phyloP scores from a whole-genome alignment of 2,329 filamentous ascomycete genomes.

The Trichocomaceae sp. region DNA sequence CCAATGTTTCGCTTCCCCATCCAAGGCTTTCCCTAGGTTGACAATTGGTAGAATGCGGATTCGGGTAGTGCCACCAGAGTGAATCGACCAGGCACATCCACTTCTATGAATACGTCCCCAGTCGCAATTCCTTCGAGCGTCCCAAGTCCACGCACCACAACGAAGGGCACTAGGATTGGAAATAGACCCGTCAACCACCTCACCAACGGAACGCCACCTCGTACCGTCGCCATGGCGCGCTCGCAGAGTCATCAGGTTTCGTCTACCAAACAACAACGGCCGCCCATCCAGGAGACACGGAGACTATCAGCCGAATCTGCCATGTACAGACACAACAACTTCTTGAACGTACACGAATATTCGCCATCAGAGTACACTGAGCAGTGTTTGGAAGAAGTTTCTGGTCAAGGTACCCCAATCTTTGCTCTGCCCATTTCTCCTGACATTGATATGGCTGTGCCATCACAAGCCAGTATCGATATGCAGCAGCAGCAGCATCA shows the following conservation, averaged over 20 bases:
- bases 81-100: slow-evolving; percentile 19
- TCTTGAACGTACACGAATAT: slow-evolving; percentile 38
- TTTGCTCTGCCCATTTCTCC: slow-evolving; percentile 23
- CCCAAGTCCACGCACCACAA: slow-evolving; percentile 14
- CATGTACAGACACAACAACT: slow-evolving; percentile 22
- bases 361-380: slow-evolving; percentile 39
- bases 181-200: slow-evolving; percentile 17
- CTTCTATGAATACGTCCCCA: slow-evolving; percentile 27
- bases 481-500: slow-evolving; percentile 19
- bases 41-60: slow-evolving; percentile 39
- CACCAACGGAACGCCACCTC: slow-evolving; percentile 20
- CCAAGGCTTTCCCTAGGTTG: slow-evolving; percentile 32
- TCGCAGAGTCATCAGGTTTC: slow-evolving; percentile 35
- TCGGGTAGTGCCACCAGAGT: slow-evolving; percentile 26
- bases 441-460: slow-evolving; percentile 20
- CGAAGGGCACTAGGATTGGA: slow-evolving; percentile 22
- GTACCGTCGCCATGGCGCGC: slow-evolving; percentile 31
- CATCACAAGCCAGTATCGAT: slow-evolving; percentile 17
- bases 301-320: slow-evolving; percentile 28
- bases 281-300: slow-evolving; percentile 21
- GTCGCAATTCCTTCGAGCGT: slow-evolving; percentile 18
- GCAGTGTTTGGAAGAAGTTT: slow-evolving; percentile 29
- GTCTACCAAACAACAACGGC: slow-evolving; percentile 23
- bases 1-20: slow-evolving; percentile 1
- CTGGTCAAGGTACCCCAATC: slow-evolving; percentile 16